Percentiles rank a stretch among this genome's conserved stretches.
phyloP scores from a whole-genome alignment of 1,284 basidiomycete genomes.

The Trametes sp. region DNA sequence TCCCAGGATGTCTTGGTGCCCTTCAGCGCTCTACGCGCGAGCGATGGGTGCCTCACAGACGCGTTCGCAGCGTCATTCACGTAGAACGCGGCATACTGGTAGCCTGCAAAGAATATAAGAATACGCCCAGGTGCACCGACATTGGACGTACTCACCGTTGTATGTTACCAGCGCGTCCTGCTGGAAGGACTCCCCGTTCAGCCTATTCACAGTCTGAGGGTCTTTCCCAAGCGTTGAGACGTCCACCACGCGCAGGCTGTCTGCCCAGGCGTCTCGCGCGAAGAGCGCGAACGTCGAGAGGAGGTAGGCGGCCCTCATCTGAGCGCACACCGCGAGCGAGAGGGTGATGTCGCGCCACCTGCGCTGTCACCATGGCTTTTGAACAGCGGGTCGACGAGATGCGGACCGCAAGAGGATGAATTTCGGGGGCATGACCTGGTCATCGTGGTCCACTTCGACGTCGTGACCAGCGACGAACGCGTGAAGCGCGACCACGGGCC shows the following conservation, averaged over 20 bases:
- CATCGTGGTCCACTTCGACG: conserved; percentile 27
- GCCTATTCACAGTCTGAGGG: conserved; percentile 48
- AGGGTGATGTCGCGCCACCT: neutral
- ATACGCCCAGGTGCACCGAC: neutral
- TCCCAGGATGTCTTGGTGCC: conserved; percentile 42
- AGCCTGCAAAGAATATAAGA: conserved; percentile 37
- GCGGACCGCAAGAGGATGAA: conserved; percentile 1
- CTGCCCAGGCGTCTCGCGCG: conserved; percentile 6
- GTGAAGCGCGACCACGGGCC: neutral
- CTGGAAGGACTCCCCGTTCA: conserved; percentile 55
- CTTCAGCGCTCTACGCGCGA: conserved; percentile 42
- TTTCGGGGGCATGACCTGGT: conserved; percentile 22
- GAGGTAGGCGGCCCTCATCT: conserved; percentile 20
- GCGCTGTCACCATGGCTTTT: conserved; percentile 7
- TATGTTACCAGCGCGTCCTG: conserved; percentile 50
- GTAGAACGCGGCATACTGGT: conserved; percentile 52
- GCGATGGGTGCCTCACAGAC: conserved; percentile 46
- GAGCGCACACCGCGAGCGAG: neutral
- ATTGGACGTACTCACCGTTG: conserved; percentile 37
- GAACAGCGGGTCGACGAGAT: conserved; percentile 1
- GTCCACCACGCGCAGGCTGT: conserved; percentile 33
- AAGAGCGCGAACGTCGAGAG: conserved; percentile 2
- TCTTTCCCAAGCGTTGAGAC: conserved; percentile 45
- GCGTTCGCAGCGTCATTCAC: conserved; percentile 40
- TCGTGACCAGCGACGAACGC: conserved; percentile 1